Conservation (phyloP, 208 protist species). For the Trypanosoma brucei region DNA sequence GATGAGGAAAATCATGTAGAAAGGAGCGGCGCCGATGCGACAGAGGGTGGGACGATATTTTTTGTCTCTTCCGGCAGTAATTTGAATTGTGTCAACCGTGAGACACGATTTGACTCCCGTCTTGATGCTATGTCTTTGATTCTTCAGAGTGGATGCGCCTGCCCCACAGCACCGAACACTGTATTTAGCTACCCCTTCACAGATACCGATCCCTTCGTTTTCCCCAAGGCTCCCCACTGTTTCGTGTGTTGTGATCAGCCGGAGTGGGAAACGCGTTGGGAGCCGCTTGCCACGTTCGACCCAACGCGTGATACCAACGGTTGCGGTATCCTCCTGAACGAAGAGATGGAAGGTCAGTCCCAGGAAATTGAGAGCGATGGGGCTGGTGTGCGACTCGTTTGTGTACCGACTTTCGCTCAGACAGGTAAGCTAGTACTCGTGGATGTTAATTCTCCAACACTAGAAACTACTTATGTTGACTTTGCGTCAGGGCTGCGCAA, state of each 20-base stretch:
- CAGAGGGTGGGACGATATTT: slow-evolving; percentile 26
- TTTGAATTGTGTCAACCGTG: slow-evolving; percentile 75
- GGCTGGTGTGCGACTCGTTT: slow-evolving; percentile 61
- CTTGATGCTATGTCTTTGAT: slow-evolving; percentile 75
- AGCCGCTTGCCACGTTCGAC: slow-evolving; percentile 22
- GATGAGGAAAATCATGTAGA: slow-evolving; percentile 1
- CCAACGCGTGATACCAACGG: slow-evolving; percentile 2
- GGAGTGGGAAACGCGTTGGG: slow-evolving; percentile 63
- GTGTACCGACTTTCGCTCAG: slow-evolving; percentile 65
- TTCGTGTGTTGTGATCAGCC: slow-evolving; percentile 87
- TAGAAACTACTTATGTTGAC: slow-evolving; percentile 44
- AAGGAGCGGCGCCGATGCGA: slow-evolving; percentile 2
- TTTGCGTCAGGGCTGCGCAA: slow-evolving; percentile 9
- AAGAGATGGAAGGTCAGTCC: not conserved
- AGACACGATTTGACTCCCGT: slow-evolving; percentile 49
- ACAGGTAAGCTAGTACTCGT: slow-evolving; percentile 68
- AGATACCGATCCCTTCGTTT: slow-evolving; percentile 83
- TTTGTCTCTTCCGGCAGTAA: slow-evolving; percentile 87
- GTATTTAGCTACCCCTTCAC: slow-evolving; percentile 91
- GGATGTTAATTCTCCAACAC: slow-evolving; percentile 63
- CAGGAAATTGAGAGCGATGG: slow-evolving; percentile 17
- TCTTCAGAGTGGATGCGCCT: slow-evolving; percentile 68
- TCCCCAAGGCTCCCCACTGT: slow-evolving; percentile 67
- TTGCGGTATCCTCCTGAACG: not conserved
- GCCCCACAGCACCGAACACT: slow-evolving; percentile 89